These are phyloP conservation scores for Hebeloma cylindrosporum DNA, from an alignment of 768 basidiomycete species.

Conservation along the genomic window DNA sequence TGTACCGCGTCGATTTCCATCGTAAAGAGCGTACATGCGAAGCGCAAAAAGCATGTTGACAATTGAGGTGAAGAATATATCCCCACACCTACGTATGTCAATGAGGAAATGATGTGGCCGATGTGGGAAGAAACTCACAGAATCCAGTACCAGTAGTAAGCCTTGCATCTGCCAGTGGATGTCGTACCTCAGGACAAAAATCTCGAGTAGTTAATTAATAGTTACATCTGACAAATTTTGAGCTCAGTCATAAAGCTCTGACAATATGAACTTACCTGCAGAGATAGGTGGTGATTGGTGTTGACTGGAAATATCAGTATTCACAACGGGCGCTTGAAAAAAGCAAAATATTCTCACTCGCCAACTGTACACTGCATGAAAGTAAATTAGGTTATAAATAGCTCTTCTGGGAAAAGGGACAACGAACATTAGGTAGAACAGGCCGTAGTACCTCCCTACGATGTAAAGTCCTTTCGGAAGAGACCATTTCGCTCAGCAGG, in stretches of 20 bases:
- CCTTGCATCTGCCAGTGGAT: neutral
- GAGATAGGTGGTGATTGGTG: no score
- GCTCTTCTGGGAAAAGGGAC: no score
- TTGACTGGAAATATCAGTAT: no score
- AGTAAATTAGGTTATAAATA: no score
- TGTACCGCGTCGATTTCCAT: neutral
- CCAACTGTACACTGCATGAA: neutral
- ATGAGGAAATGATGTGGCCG: no score
- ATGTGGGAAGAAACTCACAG: no score
- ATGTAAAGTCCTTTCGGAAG: slow-evolving; percentile 2
- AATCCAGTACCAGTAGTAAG: neutral
- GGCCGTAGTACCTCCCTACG: slow-evolving; percentile 1
- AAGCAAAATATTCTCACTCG: no score
- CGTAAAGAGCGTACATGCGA: slow-evolving; percentile 10
- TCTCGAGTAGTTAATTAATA: neutral
- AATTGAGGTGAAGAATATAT: slow-evolving; percentile 1
- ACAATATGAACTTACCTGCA: no score
- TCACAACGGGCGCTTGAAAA: no score
- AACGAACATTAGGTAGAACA: neutral
- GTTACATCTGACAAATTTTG: neutral
- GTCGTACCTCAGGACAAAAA: neutral
- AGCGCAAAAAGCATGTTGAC: slow-evolving; percentile 5
- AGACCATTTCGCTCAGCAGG: neutral
- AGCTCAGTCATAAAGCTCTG: neutral
- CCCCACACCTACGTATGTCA: neutral